Evolutionary conservation across 163 green algal species (phyloP), one percentile per base, ranked within the genome.

Genomic region (Scenedesmus sp.): DNA sequence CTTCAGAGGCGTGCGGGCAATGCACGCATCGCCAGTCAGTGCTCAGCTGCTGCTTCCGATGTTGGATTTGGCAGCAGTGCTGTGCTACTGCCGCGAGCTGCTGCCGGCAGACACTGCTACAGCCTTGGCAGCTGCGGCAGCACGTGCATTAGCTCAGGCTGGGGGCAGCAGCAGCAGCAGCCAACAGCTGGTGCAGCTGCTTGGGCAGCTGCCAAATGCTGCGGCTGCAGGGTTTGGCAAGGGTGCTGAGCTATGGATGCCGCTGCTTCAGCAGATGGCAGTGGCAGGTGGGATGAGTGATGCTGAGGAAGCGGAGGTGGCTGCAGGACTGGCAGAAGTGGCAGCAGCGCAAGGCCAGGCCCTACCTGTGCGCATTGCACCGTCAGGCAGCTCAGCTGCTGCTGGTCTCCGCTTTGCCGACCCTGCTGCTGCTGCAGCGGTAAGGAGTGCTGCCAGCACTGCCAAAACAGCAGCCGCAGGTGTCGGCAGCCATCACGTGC

Each of bases 21-120:
- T 76, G 70, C 40, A 70, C 30, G 44, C 42, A 20, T 70, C 85
- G 10, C 68, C 85, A 26, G 20, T 49, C 24, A 44, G 53, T 49
- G 65, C 65, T 49, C 42, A 49, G 85, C 65, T 89, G 68, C 65
- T 83, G 85, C 85, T 89, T 43, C 65, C 68, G 12, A n/a, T 90
- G 46, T 26, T 18, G 33, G 72, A 90, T 26, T 72, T 90, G 70
- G 85, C 85, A 83, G 85, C 72, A 85, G 85, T 90, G 33, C 46
- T 90, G 30, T 84, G 70, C 46, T 90, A 90, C 72, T 72, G 46
- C 33, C 37, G 22, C 18, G 46, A 73, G 72, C 33, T 90, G 33
- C 85, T 90, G 70, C 72, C 85, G 51, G 85, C 46, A 30, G 85
- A 24, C 26, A 42, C 72, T 73, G 85, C 72, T 83, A 44, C 13